phyloP scores from a whole-genome alignment of 345 rosid genomes.

The Populus deltoides region DNA sequence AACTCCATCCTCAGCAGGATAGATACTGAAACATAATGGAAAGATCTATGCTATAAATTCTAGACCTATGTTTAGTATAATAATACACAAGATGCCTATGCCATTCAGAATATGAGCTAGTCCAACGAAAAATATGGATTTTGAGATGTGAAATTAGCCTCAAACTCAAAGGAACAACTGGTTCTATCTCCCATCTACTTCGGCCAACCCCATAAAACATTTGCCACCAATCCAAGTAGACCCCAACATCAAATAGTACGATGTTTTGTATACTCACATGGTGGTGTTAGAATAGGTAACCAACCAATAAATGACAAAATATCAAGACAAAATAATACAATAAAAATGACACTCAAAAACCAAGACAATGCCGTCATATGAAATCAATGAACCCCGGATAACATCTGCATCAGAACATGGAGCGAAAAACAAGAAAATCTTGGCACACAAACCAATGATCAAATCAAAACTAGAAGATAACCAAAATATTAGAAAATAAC shows the following conservation, averaged over 20 bases:
- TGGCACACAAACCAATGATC: conserved; percentile 2
- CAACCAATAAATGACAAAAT: neutral
- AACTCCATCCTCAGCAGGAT: neutral
- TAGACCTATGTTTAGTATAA: neutral
- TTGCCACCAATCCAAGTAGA: neutral
- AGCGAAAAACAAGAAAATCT: neutral
- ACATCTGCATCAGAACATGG: neutral
- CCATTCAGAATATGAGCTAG: neutral
- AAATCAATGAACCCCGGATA: neutral
- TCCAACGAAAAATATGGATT: conserved; percentile 3
- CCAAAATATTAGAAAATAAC: neutral
- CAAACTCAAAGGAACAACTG: neutral
- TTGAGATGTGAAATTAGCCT: conserved; percentile 4
- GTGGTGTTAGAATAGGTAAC: neutral
- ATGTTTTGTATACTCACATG: neutral
- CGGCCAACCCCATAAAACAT: neutral
- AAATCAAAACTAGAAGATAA: neutral
- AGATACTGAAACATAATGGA: conserved; percentile 5
- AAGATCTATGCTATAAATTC: neutral
- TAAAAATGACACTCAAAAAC: neutral
- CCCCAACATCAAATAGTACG: neutral
- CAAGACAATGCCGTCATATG: neutral
- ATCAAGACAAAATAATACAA: neutral
- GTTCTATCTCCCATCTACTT: neutral
- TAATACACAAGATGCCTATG: neutral